These are phyloP conservation scores for Talaromyces amestolkiae DNA, from an alignment of 2,329 filamentous ascomycete genomes.

Conservation along the genomic window DNA sequence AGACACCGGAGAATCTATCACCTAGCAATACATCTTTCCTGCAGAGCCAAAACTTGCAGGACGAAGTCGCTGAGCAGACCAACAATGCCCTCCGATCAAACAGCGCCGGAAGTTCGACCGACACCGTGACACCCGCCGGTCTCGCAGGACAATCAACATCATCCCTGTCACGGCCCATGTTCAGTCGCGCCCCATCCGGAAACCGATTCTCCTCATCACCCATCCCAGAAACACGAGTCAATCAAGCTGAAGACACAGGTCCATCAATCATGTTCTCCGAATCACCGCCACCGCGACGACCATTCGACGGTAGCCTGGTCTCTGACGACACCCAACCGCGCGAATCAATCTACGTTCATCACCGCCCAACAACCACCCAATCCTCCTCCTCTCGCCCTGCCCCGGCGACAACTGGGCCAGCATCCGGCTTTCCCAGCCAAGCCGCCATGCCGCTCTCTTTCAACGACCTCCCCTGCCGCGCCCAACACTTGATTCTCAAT, in stretches of 20 bases:
- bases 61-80: neutral
- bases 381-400: slow-evolving; percentile 16
- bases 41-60: neutral
- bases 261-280: slow-evolving; percentile 75
- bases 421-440: slow-evolving; percentile 54
- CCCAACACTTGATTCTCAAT: slow-evolving; percentile 83
- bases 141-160: slow-evolving; percentile 10
- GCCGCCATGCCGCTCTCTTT: slow-evolving; percentile 71
- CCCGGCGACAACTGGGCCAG: slow-evolving; percentile 25
- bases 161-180: slow-evolving; percentile 24
- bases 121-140: neutral
- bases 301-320: neutral
- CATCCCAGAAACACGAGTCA: slow-evolving; percentile 67
- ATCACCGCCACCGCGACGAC: slow-evolving; percentile 32
- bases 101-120: neutral
- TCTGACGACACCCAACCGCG: slow-evolving; percentile 20
- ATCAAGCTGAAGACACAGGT: slow-evolving; percentile 62
- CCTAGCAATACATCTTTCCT: neutral
- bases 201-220: slow-evolving; percentile 67
- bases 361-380: slow-evolving; percentile 25
- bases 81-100: neutral
- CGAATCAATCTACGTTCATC: slow-evolving; percentile 41
- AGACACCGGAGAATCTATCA: slow-evolving; percentile 5
- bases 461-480: slow-evolving; percentile 79
- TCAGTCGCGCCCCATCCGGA: slow-evolving; percentile 34